These are phyloP conservation scores for Nymphaea colorata DNA, from an alignment of 164 flowering plant species.

Conservation along the genomic window DNA sequence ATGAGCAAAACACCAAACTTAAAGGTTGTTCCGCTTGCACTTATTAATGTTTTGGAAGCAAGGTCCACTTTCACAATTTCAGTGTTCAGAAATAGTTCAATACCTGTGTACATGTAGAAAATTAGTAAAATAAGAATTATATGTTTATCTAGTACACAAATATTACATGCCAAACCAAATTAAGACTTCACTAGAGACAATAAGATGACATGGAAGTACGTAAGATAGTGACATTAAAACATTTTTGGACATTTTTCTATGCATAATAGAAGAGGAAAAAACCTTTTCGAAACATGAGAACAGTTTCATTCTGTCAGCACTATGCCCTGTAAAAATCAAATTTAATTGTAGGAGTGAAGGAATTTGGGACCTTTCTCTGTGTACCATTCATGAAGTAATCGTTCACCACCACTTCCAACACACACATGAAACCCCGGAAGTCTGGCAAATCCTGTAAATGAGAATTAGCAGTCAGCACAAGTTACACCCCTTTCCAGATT, in stretches of 20 bases:
- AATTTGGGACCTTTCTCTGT: constrained; percentile 10
- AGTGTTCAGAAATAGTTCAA: constrained; percentile 75
- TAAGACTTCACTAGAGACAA: too few species aligned
- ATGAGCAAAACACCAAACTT: constrained; percentile 33
- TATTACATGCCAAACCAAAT: too few species aligned
- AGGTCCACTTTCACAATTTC: constrained; percentile 88
- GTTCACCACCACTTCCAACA: constrained; percentile 24
- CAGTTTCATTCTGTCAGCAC: not conserved
- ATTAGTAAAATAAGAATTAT: too few species aligned
- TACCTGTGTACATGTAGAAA: constrained; percentile 35
- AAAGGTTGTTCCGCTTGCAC: constrained; percentile 58
- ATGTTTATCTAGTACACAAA: too few species aligned
- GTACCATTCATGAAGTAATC: constrained; percentile 23
- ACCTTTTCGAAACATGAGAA: too few species aligned
- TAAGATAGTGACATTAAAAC: too few species aligned
- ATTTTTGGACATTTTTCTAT: too few species aligned
- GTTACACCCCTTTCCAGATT: too few species aligned
- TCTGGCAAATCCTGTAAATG: constrained; percentile 12
- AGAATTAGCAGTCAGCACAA: not conserved
- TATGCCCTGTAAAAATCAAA: too few species aligned
- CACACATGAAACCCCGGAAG: constrained; percentile 25
- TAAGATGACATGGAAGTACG: too few species aligned
- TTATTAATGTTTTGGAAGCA: constrained; percentile 61
- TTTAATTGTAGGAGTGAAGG: too few species aligned
- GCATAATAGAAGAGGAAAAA: too few species aligned